A percentile compares a stretch with the other conserved stretches of the same genome.
Conservation (phyloP, 768 basidiomycete species). For the Termitomyces sp. region DNA sequence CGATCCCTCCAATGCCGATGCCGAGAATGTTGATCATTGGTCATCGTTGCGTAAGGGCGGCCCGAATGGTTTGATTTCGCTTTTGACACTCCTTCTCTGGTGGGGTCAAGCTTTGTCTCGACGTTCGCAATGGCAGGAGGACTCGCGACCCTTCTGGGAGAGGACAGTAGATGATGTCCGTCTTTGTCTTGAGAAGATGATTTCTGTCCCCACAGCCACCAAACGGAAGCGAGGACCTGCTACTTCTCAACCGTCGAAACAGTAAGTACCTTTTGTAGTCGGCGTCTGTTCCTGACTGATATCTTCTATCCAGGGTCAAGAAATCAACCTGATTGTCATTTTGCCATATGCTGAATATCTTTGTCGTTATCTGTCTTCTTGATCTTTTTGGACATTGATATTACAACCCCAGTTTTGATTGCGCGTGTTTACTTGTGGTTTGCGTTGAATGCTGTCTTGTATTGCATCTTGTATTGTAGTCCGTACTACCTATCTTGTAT, state of each 20-base stretch:
- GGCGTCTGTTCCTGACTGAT: too few species aligned
- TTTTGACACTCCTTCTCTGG: constrained; percentile 9
- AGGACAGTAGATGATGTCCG: constrained; percentile 2
- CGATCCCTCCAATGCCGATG: background rate
- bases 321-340: too few species aligned
- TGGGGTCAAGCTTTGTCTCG: constrained; percentile 11
- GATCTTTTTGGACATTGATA: too few species aligned
- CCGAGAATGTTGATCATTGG: constrained; percentile 2
- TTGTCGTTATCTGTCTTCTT: too few species aligned
- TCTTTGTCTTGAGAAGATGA: constrained; percentile 3
- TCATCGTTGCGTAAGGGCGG: background rate
- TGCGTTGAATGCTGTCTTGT: too few species aligned
- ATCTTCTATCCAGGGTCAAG: too few species aligned
- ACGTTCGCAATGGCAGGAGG: background rate
- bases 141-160: background rate
- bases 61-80: background rate
- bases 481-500: too few species aligned
- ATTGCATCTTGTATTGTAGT: too few species aligned
- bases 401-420: too few species aligned
- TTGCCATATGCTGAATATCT: too few species aligned
- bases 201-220: background rate
- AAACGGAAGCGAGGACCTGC: background rate
- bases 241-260: background rate
- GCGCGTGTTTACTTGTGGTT: too few species aligned
- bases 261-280: background rate